phyloP scores from a whole-genome alignment of 1,139 yeast genomes.

The Yamadazyma trypodendri region DNA sequence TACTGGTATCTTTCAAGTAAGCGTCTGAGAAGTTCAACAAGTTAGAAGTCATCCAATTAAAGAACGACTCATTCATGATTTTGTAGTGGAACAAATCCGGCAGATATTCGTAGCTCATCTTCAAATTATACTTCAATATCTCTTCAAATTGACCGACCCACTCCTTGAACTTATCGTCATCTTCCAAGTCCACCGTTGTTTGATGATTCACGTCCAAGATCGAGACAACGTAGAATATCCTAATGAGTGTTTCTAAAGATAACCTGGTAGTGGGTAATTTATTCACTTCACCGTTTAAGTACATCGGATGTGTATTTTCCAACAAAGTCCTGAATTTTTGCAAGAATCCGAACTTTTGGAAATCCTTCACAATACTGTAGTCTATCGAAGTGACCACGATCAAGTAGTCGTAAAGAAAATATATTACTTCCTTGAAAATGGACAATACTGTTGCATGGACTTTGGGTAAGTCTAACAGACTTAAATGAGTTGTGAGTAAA shows the following conservation, averaged over 20 bases:
- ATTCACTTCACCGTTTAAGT: slow-evolving; percentile 10
- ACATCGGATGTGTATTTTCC: slow-evolving; percentile 22
- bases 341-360: slow-evolving; percentile 23
- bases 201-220: slow-evolving; percentile 18
- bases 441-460: slow-evolving; percentile 19
- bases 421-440: slow-evolving; percentile 29
- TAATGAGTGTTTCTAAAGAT: slow-evolving; percentile 29
- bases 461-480: slow-evolving; percentile 16
- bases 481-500: slow-evolving; percentile 20
- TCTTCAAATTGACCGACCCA: slow-evolving; percentile 11
- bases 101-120: slow-evolving; percentile 27
- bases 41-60: slow-evolving; percentile 41
- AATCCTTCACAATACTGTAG: slow-evolving; percentile 1
- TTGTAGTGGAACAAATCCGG: slow-evolving; percentile 31
- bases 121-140: slow-evolving; percentile 19
- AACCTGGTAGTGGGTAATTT: slow-evolving; percentile 23
- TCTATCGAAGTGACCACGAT: slow-evolving; percentile 5
- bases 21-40: slow-evolving; percentile 12
- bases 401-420: slow-evolving; percentile 22
- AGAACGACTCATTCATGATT: slow-evolving; percentile 33
- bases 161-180: slow-evolving; percentile 8
- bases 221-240: slow-evolving; percentile 25
- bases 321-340: slow-evolving; percentile 23
- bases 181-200: slow-evolving; percentile 15
- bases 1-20: slow-evolving; percentile 13